These are phyloP conservation scores for Earliella scabrosa DNA, from an alignment of 1,284 basidiomycete genomes.

Conservation along the genomic window DNA sequence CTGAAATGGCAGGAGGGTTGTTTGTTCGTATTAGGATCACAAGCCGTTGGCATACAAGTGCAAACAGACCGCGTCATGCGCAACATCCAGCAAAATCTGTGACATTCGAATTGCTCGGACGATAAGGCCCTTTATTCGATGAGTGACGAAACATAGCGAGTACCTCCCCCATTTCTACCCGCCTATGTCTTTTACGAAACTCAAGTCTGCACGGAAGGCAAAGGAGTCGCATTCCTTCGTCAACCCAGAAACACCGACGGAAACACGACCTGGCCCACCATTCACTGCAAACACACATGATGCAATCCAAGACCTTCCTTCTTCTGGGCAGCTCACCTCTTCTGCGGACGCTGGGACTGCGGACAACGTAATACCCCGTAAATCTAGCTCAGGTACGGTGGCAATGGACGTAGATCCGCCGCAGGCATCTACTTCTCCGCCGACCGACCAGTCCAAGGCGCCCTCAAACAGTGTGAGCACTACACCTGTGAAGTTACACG, in stretches of 20 bases:
- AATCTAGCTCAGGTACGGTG: too few relatives aligned
- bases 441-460: background rate
- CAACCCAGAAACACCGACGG: slow-evolving; percentile 5
- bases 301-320: too few relatives aligned
- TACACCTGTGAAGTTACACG: slow-evolving; percentile 9
- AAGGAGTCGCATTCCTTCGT: slow-evolving; percentile 35
- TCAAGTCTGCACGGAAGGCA: slow-evolving; percentile 30
- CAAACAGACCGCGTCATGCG: slow-evolving; percentile 19
- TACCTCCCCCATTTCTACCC: too few relatives aligned
- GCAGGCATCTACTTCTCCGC: background rate
- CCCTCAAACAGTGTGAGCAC: background rate
- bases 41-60: slow-evolving; percentile 18
- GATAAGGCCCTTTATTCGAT: too few relatives aligned
- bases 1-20: background rate
- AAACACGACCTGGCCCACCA: too few relatives aligned
- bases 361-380: too few relatives aligned
- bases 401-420: background rate
- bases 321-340: too few relatives aligned
- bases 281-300: too few relatives aligned
- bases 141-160: too few relatives aligned
- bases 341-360: too few relatives aligned
- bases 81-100: background rate
- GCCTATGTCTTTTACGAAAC: slow-evolving; percentile 39
- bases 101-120: background rate
- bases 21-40: slow-evolving; percentile 20